Percentiles rank a stretch among this genome's conserved stretches.
phyloP scores from a whole-genome alignment of 495 filamentous ascomycete species.

The Trypethelium eluteriae region DNA sequence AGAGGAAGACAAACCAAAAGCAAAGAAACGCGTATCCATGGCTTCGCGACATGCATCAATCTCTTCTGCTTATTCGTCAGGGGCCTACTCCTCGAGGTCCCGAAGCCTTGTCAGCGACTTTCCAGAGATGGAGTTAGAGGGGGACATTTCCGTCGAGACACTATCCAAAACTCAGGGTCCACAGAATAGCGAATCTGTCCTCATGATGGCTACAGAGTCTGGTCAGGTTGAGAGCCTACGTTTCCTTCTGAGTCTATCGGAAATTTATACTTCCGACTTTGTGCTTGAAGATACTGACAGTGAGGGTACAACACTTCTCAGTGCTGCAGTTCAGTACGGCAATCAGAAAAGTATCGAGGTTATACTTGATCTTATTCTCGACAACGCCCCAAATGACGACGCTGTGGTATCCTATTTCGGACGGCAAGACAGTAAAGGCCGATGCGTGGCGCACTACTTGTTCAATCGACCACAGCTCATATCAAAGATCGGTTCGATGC shows the following conservation, averaged over 20 bases:
- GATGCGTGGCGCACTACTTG: conserved; percentile 90
- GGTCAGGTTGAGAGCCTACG: conserved; percentile 58
- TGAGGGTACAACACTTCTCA: conserved; percentile 82
- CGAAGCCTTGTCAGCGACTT: conserved; percentile 69
- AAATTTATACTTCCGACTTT: conserved; percentile 60
- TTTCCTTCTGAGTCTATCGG: conserved; percentile 68
- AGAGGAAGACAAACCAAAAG: conserved; percentile 33
- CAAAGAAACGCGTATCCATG: conserved; percentile 74
- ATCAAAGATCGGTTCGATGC: conserved; percentile 57
- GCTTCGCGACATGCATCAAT: conserved; percentile 81
- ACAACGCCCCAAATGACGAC: conserved; percentile 42
- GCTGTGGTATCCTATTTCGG: conserved; percentile 58
- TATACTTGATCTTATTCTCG: conserved; percentile 59
- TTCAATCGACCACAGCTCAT: conserved; percentile 85
- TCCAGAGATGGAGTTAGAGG: conserved; percentile 63
- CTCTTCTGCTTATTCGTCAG: conserved; percentile 62
- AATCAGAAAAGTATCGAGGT: conserved; percentile 64
- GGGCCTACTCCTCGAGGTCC: conserved; percentile 48
- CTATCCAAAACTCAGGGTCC: conserved; percentile 73
- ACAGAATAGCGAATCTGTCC: conserved; percentile 68
- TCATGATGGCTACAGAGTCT: conserved; percentile 93
- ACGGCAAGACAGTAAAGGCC: conserved; percentile 71
- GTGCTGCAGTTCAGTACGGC: conserved; percentile 89
- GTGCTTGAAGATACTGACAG: conserved; percentile 78
- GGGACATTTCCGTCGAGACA: conserved; percentile 75